Conservation (phyloP, 257 asterid species). For the Ligustrum vulgare region DNA sequence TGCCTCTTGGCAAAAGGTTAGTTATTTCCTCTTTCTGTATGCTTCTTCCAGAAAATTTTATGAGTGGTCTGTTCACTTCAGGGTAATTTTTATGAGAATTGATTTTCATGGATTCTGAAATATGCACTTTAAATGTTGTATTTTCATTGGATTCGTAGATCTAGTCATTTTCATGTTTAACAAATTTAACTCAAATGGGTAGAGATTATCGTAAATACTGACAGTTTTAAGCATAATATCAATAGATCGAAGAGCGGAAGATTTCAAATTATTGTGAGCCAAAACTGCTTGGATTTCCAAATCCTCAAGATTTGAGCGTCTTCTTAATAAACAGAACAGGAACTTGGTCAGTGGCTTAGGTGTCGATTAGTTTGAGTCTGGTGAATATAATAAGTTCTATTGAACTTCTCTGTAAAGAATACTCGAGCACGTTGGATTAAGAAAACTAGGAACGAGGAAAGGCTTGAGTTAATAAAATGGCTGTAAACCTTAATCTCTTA, state of each 20-base stretch:
- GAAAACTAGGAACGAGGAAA: not conserved
- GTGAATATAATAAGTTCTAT: not conserved
- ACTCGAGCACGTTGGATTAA: not conserved
- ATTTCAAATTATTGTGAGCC: not conserved
- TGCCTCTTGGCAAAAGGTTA: slow-evolving; percentile 30
- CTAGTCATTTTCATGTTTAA: not conserved
- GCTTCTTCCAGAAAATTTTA: not conserved
- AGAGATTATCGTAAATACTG: not conserved
- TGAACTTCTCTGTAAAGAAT: not conserved
- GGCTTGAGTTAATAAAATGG: not conserved
- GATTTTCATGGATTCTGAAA: not conserved
- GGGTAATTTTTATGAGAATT: not conserved
- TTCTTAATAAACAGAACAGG: not conserved
- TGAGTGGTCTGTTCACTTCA: not conserved
- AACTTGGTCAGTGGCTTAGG: not conserved
- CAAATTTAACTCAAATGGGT: not conserved
- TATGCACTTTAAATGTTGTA: not conserved
- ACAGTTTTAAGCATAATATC: too few species aligned
- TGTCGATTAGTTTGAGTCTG: not conserved
- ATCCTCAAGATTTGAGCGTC: not conserved
- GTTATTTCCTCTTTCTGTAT: not conserved
- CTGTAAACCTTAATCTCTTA: not conserved
- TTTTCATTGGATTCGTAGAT: too few species aligned
- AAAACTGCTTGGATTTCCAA: not conserved
- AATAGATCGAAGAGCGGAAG: not conserved